phyloP scores from a whole-genome alignment of 805 yeast species.

The Myxozyma sirexii region DNA sequence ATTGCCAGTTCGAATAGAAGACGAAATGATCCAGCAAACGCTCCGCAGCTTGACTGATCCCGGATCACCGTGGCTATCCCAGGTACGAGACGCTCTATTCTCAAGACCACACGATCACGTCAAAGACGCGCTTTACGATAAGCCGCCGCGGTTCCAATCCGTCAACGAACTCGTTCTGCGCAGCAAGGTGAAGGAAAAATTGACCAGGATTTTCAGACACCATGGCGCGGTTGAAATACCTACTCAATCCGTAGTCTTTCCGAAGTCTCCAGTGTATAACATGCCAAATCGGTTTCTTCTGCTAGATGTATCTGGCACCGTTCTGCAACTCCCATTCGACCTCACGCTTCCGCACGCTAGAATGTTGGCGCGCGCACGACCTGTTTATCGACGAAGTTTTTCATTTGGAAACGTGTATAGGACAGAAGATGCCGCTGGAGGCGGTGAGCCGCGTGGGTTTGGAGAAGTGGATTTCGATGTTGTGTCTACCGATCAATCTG shows the following conservation, averaged over 20 bases:
- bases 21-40: conserved; percentile 85
- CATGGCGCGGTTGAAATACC: conserved; percentile 89
- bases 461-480: conserved; percentile 89
- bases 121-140: conserved; percentile 80
- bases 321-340: conserved; percentile 87
- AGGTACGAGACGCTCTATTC: conserved; percentile 84
- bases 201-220: conserved; percentile 63
- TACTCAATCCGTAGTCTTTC: conserved; percentile 69
- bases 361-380: conserved; percentile 65
- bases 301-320: conserved; percentile 82
- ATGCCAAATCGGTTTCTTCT: conserved; percentile 63
- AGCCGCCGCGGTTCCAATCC: conserved; percentile 30
- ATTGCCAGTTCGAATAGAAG: conserved; percentile 87
- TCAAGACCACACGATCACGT: conserved; percentile 84
- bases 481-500: conserved; percentile 52
- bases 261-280: conserved; percentile 72
- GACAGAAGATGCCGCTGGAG: conserved; percentile 32
- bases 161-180: conserved; percentile 59
- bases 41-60: conserved; percentile 83
- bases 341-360: conserved; percentile 89
- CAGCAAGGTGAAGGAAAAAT: conserved; percentile 60
- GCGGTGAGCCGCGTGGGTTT: conserved; percentile 57
- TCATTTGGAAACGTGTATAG: conserved; percentile 83
- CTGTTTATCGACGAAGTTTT: conserved; percentile 61
- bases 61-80: conserved; percentile 91